A percentile compares a stretch with the other conserved stretches of the same genome.
phyloP scores from a whole-genome alignment of 805 yeast genomes.

The Pichia insulana region DNA sequence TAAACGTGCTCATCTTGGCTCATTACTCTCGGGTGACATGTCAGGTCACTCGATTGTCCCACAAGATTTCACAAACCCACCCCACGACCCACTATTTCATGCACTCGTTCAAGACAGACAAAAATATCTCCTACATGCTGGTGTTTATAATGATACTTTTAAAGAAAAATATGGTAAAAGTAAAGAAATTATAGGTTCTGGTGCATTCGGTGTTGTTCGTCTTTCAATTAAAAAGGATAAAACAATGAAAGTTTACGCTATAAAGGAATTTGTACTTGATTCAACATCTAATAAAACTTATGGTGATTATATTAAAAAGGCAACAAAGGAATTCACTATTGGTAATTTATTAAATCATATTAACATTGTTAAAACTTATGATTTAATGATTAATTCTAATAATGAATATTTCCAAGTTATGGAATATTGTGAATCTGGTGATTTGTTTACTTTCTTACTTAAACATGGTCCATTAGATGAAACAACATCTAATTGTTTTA shows the following conservation, averaged over 20 bases:
- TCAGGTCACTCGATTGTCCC: too few relatives aligned
- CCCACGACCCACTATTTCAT: constrained; percentile 35
- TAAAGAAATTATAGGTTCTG: constrained; percentile 89
- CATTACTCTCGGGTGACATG: too few relatives aligned
- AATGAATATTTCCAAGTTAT: constrained; percentile 79
- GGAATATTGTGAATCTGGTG: constrained; percentile 83
- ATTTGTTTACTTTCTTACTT: constrained; percentile 62
- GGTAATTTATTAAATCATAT: constrained; percentile 32
- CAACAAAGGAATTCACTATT: too few relatives aligned
- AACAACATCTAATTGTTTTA: constrained; percentile 79
- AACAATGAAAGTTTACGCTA: too few relatives aligned
- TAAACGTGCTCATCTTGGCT: too few relatives aligned
- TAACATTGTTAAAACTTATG: constrained; percentile 70
- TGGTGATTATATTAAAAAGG: too few relatives aligned
- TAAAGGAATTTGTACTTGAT: too few relatives aligned
- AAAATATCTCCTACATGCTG: neutral
- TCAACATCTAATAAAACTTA: too few relatives aligned
- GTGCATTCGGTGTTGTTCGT: constrained; percentile 70
- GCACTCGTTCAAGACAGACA: constrained; percentile 42
- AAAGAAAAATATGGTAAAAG: constrained; percentile 89
- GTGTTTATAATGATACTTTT: constrained; percentile 35
- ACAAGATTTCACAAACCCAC: too few relatives aligned
- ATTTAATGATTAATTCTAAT: constrained; percentile 70
- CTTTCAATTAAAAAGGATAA: neutral
- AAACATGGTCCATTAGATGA: constrained; percentile 73